Base-by-base conservation (phyloP, 768 basidiomycete species). In the Lyophyllum semitale region DNA sequence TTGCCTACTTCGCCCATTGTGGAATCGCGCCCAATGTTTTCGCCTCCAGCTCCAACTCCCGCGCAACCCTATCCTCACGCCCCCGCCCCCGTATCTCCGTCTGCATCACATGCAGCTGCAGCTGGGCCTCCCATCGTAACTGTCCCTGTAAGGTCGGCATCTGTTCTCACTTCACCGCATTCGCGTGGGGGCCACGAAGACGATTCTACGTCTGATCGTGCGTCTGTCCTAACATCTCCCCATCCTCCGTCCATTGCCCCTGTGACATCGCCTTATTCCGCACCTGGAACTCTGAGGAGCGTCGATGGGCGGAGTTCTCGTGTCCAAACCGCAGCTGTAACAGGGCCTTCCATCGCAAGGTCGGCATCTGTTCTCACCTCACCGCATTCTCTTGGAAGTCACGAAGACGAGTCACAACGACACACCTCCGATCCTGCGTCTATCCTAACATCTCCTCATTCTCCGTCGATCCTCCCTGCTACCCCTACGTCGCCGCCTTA, bases 251-350 rank as follows among this genome's bases (percentile, higher is more conserved):
- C 50, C 4, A 27, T 26, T 13, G 58, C 68, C 18, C 55, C 75
- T 8, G 74, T 70, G 15, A 76, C n/a, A n/a, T n/a, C 75, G 27
- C 76, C 77, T 4, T 71, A 74, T 63, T 78, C 77, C 9, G 66
- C 65, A 29, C 49, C 44, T 25, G 55, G 56, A 3, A 59, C 57
- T 4, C 52, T 59, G 33, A 51, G 53, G 33, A 59, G 59, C 38
- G 8, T 58, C 3, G 64, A 63, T n/a, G n/a, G n/a, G n/a, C n/a
- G n/a, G n/a, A n/a, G n/a, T 18, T 51, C 51, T 48, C 37, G 43
- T 45, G 51, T 55, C 48, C 55, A 26, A 46, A 23, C 48, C 50
- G n/a, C n/a, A n/a, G n/a, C n/a, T n/a, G n/a, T n/a, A n/a, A n/a
- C n/a, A n/a, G n/a, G n/a, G n/a, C n/a, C n/a, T n/a, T n/a, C n/a